phyloP scores from a whole-genome alignment of 345 rosid species.

The Raphanus raphanistrum region DNA sequence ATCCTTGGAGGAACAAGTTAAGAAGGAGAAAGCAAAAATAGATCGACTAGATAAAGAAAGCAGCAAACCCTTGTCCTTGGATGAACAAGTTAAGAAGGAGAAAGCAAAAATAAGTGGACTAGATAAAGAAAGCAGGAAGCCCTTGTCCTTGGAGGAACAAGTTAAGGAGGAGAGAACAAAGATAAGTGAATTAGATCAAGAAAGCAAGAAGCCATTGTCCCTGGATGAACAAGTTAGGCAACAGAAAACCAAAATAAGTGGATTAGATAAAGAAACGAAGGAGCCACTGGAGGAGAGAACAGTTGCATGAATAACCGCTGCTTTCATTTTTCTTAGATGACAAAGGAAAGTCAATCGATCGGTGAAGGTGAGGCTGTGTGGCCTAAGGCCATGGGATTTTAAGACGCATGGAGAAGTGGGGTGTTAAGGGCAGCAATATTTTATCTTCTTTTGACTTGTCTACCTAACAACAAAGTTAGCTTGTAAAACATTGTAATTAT shows the following conservation, averaged over 20 bases:
- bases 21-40: not conserved
- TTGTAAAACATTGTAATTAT: constrained; percentile 21
- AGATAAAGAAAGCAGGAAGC: constrained; percentile 30
- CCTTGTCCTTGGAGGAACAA: constrained; percentile 26
- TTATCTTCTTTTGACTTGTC: not conserved
- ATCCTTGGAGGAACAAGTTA: no score
- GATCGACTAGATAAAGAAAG: constrained; percentile 31
- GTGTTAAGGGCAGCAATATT: not conserved
- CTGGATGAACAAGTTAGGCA: constrained; percentile 9
- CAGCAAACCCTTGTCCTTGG: constrained; percentile 21
- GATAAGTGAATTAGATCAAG: constrained; percentile 23
- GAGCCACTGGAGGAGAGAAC: constrained; percentile 2
- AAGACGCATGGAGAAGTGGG: not conserved
- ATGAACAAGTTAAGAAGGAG: constrained; percentile 16
- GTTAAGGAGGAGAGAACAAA: constrained; percentile 17
- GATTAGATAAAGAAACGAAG: constrained; percentile 19
- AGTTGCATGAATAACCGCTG: not conserved
- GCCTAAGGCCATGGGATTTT: not conserved
- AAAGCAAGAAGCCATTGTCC: not conserved
- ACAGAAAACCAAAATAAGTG: constrained; percentile 18
- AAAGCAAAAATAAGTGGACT: constrained; percentile 27
- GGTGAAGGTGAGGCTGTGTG: not conserved
- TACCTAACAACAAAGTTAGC: constrained; percentile 16
- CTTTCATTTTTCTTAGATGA: not conserved
- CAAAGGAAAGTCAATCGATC: not conserved